phyloP scores from a whole-genome alignment of 495 filamentous ascomycete species.

The Aspergillus leporis region DNA sequence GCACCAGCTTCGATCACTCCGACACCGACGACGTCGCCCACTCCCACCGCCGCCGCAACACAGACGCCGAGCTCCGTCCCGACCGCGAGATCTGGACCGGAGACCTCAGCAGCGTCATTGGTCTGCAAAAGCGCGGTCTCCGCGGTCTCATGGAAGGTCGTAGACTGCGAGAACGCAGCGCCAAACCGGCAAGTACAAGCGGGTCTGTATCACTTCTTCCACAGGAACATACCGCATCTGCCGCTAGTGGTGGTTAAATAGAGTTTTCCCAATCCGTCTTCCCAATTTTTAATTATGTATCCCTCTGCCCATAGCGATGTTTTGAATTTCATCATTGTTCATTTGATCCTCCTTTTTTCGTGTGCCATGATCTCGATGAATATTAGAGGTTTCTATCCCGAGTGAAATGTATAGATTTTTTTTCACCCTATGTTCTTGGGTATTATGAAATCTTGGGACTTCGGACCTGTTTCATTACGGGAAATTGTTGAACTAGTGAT shows the following conservation, averaged over 20 bases:
- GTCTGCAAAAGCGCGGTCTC: constrained; percentile 88
- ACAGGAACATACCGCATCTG: not conserved
- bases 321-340: not conserved
- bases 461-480: too few relatives aligned
- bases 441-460: too few relatives aligned
- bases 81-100: constrained; percentile 73
- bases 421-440: too few relatives aligned
- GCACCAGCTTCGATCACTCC: constrained; percentile 44
- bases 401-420: constrained; percentile 3
- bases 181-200: constrained; percentile 33
- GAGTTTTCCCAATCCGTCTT: not conserved
- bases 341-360: not conserved
- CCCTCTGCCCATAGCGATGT: not conserved
- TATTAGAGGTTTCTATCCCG: not conserved
- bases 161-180: constrained; percentile 72
- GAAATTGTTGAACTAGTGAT: too few relatives aligned
- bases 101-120: constrained; percentile 89
- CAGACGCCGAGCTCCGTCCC: constrained; percentile 32
- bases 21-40: constrained; percentile 43
- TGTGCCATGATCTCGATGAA: constrained; percentile 3
- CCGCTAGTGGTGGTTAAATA: not conserved
- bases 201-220: constrained; percentile 11
- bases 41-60: constrained; percentile 35
- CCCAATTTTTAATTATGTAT: not conserved
- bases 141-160: constrained; percentile 94